Base-by-base conservation (phyloP, 1,284 basidiomycete genomes). In the Fomitopsis betulina region DNA sequence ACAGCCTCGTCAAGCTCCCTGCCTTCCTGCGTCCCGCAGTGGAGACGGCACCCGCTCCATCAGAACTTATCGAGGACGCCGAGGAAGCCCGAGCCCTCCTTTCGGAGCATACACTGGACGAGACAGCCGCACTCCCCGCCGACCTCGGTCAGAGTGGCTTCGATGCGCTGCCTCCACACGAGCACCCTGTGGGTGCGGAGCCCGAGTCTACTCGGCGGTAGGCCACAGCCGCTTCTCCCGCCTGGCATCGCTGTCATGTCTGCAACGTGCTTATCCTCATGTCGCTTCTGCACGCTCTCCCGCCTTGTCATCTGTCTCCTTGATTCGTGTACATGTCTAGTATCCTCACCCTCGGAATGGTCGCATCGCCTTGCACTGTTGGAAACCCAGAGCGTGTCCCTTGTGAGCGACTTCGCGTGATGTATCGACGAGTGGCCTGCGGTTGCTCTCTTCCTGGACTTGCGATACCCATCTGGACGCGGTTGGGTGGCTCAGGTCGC, bases 81-180 rank as follows among this genome's bases (percentile, higher is more conserved):
- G 77, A 76, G 47, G 83, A 85, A 74, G 53, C 74, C 79, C 61
- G 77, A 79, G 62, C 65, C 54, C 60, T 75, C 68, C 59, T 79
- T 69, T 61, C 74, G 68, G 72, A 75, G 60, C 68, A 73, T 49
- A 66, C 68, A 47, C 72, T 91, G 58, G 87, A 91, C 59, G 89
- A 91, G 70, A 91, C 90, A 0, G 88, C 90, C 23, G 75, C 73
- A 15, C 76, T 91, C 25, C 91, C 90, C n/a, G 83, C 80, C 10
- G 87, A 89, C 67, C 74, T 89, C 30, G 88, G 87, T 8, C 83
- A 80, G 68, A 76, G 85, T 65, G 88, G 88, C 32, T 91, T 76
- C 68, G 87, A 90, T 68, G 86, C 89, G 39, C 73, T 89, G 19
- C 87, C 87, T 1, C 67, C 68, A n/a, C 64, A 66, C 53, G 63